These are phyloP conservation scores for Colletotrichum kahawae DNA, from an alignment of 2,329 filamentous ascomycete genomes.

Conservation along the genomic window DNA sequence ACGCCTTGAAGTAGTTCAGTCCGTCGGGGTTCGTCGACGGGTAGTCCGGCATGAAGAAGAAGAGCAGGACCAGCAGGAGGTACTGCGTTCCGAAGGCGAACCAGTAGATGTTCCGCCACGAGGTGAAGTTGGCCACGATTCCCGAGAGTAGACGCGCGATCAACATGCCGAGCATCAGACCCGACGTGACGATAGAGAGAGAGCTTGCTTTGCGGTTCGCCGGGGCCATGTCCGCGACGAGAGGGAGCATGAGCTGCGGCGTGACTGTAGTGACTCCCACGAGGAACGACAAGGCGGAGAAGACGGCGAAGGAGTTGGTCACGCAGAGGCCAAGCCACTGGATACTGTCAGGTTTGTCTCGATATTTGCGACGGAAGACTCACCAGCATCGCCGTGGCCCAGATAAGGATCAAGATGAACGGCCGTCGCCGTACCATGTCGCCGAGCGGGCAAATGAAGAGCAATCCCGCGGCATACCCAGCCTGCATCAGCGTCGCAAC, in stretches of 20 bases:
- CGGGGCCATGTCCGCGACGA: constrained; percentile 80
- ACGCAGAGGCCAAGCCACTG: constrained; percentile 75
- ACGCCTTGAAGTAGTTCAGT: constrained; percentile 68
- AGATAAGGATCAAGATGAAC: constrained; percentile 71
- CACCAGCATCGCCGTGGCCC: constrained; percentile 72
- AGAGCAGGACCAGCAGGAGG: constrained; percentile 68
- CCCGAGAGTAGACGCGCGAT: constrained; percentile 78
- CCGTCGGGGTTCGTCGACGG: constrained; percentile 72
- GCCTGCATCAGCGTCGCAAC: constrained; percentile 81
- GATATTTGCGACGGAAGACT: constrained; percentile 27
- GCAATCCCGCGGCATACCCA: constrained; percentile 75
- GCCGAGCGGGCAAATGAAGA: constrained; percentile 78
- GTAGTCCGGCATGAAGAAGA: constrained; percentile 81
- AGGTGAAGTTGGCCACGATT: constrained; percentile 73
- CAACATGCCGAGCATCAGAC: constrained; percentile 76
- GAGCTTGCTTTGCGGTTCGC: constrained; percentile 70
- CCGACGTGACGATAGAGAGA: constrained; percentile 76
- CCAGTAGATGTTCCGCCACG: constrained; percentile 83
- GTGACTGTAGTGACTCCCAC: constrained; percentile 81
- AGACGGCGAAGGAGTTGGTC: constrained; percentile 67
- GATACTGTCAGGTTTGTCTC: background rate
- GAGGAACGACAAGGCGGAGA: constrained; percentile 74
- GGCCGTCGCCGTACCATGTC: constrained; percentile 71
- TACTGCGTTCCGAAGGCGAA: constrained; percentile 75
- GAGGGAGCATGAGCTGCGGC: constrained; percentile 78